Percentiles rank a stretch among this genome's conserved stretches.
phyloP scores from a whole-genome alignment of 2,329 filamentous ascomycete species.

The Colletotrichum lentis region DNA sequence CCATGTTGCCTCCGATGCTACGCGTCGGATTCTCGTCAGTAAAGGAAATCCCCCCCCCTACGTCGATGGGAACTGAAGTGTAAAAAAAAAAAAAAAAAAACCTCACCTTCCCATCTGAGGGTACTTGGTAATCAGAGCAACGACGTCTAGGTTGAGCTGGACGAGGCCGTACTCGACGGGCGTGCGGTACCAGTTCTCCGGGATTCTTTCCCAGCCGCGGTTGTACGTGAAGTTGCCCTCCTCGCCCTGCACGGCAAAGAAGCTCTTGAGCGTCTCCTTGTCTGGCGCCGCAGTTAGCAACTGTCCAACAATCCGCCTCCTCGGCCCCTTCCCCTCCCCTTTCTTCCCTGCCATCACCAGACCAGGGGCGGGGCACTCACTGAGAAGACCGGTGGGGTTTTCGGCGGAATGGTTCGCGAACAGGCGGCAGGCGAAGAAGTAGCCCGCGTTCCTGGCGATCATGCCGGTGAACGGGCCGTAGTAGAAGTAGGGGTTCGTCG shows the following conservation, averaged over 20 bases:
- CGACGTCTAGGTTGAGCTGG: conserved; percentile 51
- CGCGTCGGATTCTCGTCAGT: background rate
- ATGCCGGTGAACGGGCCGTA: conserved; percentile 62
- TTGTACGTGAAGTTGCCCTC: conserved; percentile 53
- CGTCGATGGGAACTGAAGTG: too few relatives aligned
- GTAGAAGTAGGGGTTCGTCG: conserved; percentile 63
- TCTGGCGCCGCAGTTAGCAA: conserved; percentile 17
- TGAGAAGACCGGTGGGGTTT: conserved; percentile 45
- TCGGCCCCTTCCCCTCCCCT: too few relatives aligned
- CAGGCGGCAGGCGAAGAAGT: conserved; percentile 54
- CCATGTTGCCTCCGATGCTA: conserved; percentile 62
- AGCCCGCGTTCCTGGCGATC: conserved; percentile 58
- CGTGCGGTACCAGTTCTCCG: conserved; percentile 58
- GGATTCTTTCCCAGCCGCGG: conserved; percentile 60
- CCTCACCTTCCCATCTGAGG: conserved; percentile 48
- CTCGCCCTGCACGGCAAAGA: conserved; percentile 56
- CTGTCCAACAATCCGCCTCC: too few relatives aligned
- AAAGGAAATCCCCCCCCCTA: too few relatives aligned
- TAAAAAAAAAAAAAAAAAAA: too few relatives aligned
- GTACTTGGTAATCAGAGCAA: conserved; percentile 49
- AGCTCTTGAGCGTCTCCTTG: conserved; percentile 54
- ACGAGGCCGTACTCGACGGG: conserved; percentile 58
- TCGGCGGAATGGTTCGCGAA: conserved; percentile 55
- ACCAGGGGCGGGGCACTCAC: background rate
- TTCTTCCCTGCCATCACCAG: too few relatives aligned